Conservation (phyloP, 176 grass and related monocot species). For the Carex myosuroides region DNA sequence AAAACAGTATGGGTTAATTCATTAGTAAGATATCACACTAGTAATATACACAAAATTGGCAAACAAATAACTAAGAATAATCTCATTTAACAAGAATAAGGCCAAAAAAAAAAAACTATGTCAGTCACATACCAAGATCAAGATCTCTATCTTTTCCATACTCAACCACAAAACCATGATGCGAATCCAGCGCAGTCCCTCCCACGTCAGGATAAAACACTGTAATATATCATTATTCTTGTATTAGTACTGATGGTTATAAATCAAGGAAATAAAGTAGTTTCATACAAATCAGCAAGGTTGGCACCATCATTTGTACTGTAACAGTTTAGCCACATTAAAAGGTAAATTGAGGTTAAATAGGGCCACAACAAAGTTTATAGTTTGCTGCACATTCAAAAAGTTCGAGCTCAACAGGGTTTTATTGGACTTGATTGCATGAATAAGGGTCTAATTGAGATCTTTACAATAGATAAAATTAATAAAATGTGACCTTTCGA, state of each 20-base stretch:
- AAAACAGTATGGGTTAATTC: background rate
- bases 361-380: background rate
- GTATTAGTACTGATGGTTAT: background rate
- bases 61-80: background rate
- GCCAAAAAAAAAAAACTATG: background rate
- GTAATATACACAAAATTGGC: background rate
- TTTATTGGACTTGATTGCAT: constrained; percentile 1
- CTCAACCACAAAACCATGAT: constrained; percentile 97
- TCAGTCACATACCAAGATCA: constrained; percentile 57
- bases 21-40: background rate
- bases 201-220: constrained; percentile 86
- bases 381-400: background rate
- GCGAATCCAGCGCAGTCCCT: constrained; percentile 72
- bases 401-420: background rate
- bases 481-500: constrained; percentile 48
- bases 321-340: background rate
- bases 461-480: background rate
- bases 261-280: background rate
- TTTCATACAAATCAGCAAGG: background rate
- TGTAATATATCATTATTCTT: constrained; percentile 34
- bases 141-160: constrained; percentile 93
- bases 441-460: background rate
- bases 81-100: background rate
- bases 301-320: background rate
- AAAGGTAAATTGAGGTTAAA: background rate